phyloP scores from a whole-genome alignment of 306 rosid genomes.

The Vigna unguiculata region DNA sequence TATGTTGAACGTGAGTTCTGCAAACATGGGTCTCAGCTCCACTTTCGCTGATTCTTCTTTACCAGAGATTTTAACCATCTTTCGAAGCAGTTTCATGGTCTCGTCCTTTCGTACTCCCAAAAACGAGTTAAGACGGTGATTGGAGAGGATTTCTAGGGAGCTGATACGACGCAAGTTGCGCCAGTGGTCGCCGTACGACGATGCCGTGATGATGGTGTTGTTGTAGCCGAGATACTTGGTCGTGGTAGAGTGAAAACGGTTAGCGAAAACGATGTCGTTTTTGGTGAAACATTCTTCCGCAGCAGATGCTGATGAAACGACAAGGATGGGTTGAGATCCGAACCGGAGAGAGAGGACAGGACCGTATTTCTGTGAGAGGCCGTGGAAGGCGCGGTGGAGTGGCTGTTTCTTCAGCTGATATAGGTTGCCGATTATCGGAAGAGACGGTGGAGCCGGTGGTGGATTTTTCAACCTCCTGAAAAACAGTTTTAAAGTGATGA shows the following conservation, averaged over 20 bases:
- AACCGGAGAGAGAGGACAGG: conserved; percentile 44
- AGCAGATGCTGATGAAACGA: conserved; percentile 57
- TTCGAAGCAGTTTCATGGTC: conserved; percentile 44
- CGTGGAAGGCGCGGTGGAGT: conserved; percentile 43
- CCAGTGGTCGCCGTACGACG: conserved; percentile 82
- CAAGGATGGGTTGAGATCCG: conserved; percentile 41
- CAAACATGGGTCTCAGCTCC: conserved; percentile 46
- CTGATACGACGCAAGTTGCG: conserved; percentile 77
- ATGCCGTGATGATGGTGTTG: conserved; percentile 36
- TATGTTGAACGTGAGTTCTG: conserved; percentile 61
- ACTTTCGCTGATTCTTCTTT: conserved; percentile 42
- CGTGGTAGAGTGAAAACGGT: conserved; percentile 45
- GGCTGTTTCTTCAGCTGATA: conserved; percentile 53
- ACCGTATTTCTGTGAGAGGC: conserved; percentile 57
- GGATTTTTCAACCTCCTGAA: conserved; percentile 42
- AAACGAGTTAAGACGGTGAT: conserved; percentile 57
- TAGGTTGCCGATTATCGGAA: conserved; percentile 74
- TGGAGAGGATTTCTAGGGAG: conserved; percentile 65
- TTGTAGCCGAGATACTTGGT: conserved; percentile 58
- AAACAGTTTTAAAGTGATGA: conserved; percentile 41
- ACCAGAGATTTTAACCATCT: conserved; percentile 30
- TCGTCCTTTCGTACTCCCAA: conserved; percentile 53
- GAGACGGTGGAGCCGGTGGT: conserved; percentile 63
- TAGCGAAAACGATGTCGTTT: conserved; percentile 65
- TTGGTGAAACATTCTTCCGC: conserved; percentile 74